A percentile compares a stretch with the other conserved stretches of the same genome.
Conservation (phyloP, 345 rosid genomes). For the Streptanthus diversifolius region DNA sequence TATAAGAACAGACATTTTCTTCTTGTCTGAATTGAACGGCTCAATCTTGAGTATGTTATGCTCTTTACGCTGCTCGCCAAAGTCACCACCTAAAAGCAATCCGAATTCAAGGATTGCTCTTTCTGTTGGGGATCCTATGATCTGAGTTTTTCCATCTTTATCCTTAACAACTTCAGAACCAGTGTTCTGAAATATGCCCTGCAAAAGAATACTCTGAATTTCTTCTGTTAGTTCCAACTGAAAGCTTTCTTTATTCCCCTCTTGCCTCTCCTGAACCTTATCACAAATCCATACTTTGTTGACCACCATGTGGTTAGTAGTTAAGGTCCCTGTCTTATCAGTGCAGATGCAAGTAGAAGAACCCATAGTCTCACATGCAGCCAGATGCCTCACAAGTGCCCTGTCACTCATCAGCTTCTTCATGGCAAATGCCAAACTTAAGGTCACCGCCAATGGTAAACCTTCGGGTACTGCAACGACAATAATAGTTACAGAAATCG, state of each 20-base stretch:
- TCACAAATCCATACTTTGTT: constrained; percentile 54
- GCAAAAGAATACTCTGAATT: constrained; percentile 44
- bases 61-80: constrained; percentile 42
- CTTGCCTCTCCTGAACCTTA: constrained; percentile 28
- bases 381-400: constrained; percentile 68
- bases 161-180: constrained; percentile 62
- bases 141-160: constrained; percentile 52
- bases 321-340: constrained; percentile 73
- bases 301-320: constrained; percentile 64
- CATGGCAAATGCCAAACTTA: constrained; percentile 83
- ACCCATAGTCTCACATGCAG: constrained; percentile 84
- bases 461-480: constrained; percentile 87
- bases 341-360: constrained; percentile 71
- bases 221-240: constrained; percentile 40
- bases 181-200: constrained; percentile 73
- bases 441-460: constrained; percentile 69
- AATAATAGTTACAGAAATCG: constrained; percentile 70
- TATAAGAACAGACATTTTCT: constrained; percentile 65
- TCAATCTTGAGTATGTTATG: constrained; percentile 59
- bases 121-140: constrained; percentile 74
- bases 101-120: constrained; percentile 67
- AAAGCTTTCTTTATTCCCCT: constrained; percentile 25
- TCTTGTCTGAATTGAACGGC: constrained; percentile 75
- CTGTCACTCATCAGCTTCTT: constrained; percentile 67
- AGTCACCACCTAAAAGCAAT: constrained; percentile 60